These are phyloP conservation scores for Metschnikowia koreensis DNA, from an alignment of 805 yeast species.

Conservation along the genomic window DNA sequence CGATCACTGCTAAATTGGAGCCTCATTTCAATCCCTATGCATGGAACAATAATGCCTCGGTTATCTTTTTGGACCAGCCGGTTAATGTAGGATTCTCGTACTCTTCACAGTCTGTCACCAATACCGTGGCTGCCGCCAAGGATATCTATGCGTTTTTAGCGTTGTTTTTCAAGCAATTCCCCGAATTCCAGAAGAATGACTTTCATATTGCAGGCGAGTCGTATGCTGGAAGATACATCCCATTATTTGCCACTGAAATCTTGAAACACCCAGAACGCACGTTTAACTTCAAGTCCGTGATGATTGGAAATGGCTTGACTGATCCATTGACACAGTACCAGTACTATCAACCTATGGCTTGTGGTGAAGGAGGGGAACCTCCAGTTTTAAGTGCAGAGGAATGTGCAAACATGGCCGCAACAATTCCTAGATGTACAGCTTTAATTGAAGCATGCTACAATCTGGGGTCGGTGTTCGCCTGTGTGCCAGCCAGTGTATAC, in stretches of 20 bases:
- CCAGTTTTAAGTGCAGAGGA: conserved; percentile 70
- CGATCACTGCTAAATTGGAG: conserved; percentile 61
- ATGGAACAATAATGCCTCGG: conserved; percentile 90
- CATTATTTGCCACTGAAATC: conserved; percentile 82
- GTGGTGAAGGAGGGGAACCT: conserved; percentile 83
- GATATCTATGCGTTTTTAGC: conserved; percentile 85
- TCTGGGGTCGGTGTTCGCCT: conserved; percentile 70
- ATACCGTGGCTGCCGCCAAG: conserved; percentile 78
- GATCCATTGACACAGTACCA: conserved; percentile 57
- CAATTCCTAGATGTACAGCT: conserved; percentile 71
- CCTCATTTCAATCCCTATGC: conserved; percentile 80
- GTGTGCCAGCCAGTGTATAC: conserved; percentile 89
- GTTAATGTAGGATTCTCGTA: conserved; percentile 92
- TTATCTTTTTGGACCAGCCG: conserved; percentile 91
- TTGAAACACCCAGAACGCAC: conserved; percentile 36
- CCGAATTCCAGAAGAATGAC: conserved; percentile 52
- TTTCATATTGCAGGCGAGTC: conserved; percentile 94
- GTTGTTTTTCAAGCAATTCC: conserved; percentile 80
- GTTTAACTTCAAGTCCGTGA: conserved; percentile 47
- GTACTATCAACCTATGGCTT: conserved; percentile 79
- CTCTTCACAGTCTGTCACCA: conserved; percentile 61
- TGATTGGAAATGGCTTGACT: conserved; percentile 92
- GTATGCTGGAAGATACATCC: conserved; percentile 93
- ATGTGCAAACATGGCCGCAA: conserved; percentile 61
- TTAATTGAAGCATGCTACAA: conserved; percentile 79